phyloP scores from a whole-genome alignment of 805 yeast species.

The Yarrowia divulgata region DNA sequence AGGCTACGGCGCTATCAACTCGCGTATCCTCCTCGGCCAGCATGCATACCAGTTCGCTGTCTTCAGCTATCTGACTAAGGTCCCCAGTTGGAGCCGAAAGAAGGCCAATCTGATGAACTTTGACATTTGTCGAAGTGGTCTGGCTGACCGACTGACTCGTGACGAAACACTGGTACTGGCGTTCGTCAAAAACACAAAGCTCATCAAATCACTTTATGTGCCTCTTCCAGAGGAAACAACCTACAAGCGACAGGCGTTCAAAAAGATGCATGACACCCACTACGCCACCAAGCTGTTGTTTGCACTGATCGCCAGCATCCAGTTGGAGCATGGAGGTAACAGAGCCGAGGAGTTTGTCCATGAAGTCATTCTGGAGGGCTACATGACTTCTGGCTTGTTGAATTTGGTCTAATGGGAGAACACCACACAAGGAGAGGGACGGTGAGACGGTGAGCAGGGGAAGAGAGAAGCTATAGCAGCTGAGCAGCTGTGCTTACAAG shows the following conservation, averaged over 20 bases:
- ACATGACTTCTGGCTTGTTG: conserved; percentile 16
- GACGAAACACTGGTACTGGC: conserved; percentile 18
- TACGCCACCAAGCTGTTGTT: conserved; percentile 16
- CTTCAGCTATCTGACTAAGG: conserved; percentile 14
- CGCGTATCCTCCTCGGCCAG: conserved; percentile 2
- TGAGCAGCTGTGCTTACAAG: too few species aligned
- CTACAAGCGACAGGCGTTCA: background rate
- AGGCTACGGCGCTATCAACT: conserved; percentile 7
- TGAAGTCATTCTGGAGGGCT: conserved; percentile 26
- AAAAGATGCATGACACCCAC: background rate
- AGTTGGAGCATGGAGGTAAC: conserved; percentile 1
- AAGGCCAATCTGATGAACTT: conserved; percentile 31
- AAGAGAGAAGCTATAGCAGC: too few species aligned
- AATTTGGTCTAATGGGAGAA: background rate
- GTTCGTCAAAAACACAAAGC: conserved; percentile 23
- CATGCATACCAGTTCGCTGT: conserved; percentile 3
- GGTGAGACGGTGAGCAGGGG: background rate
- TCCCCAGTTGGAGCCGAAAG: conserved; percentile 36
- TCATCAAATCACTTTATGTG: background rate
- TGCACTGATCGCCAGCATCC: conserved; percentile 16
- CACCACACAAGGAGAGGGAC: background rate
- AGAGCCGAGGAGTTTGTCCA: conserved; percentile 33
- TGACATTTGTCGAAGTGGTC: conserved; percentile 12
- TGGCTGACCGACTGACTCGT: conserved; percentile 6
- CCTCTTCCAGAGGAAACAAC: background rate